Evolutionary conservation across 176 grass and related monocot species (phyloP).

Genomic region (Triticum aestivum): DNA sequence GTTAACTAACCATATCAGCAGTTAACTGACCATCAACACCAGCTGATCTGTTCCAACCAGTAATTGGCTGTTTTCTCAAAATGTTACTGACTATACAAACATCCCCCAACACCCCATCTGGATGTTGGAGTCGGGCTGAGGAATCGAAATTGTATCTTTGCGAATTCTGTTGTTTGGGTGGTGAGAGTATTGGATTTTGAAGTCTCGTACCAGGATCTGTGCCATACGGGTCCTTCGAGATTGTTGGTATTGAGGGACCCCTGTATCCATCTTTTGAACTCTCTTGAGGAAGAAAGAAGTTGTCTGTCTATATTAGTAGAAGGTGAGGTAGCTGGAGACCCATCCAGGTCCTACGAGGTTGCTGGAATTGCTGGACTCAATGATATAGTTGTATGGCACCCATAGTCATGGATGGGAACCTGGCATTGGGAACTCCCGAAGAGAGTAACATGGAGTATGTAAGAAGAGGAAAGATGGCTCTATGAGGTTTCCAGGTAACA

Average conservation of each 20-base stretch:
- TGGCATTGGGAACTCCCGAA: background rate
- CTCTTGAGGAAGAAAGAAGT: background rate
- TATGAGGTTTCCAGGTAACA: background rate
- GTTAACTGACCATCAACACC: background rate
- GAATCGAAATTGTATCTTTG: background rate
- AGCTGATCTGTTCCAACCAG: background rate
- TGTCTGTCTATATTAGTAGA: background rate
- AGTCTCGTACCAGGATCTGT: background rate
- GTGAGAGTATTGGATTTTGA: background rate
- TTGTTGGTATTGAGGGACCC: background rate
- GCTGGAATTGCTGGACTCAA: background rate
- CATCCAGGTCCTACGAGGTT: background rate
- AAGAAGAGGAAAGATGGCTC: background rate
- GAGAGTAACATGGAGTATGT: background rate
- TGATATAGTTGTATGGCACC: background rate
- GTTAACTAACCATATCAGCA: no score
- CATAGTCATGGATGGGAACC: background rate
- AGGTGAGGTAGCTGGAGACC: background rate
- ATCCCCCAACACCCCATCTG: background rate
- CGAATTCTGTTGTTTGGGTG: background rate
- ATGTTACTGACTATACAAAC: background rate
- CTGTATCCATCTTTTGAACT: background rate
- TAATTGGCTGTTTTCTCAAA: background rate
- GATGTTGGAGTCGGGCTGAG: background rate
- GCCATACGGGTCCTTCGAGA: background rate